Evolutionary conservation across 176 grass and related monocot genomes (phyloP).

Genomic region (Oryza australiensis): DNA sequence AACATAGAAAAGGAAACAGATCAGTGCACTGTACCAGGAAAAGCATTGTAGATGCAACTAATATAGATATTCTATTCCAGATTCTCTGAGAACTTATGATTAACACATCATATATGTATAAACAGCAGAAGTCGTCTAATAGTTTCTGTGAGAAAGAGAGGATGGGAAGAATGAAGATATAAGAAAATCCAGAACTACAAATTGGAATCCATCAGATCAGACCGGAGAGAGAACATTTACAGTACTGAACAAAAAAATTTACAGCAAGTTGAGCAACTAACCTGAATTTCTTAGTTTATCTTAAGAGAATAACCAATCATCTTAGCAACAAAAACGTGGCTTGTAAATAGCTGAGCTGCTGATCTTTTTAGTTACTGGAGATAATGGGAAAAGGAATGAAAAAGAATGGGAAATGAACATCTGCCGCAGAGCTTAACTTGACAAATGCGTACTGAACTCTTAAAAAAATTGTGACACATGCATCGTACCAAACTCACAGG

Average conservation of each 20-base stretch:
- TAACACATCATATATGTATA: conserved; percentile 25
- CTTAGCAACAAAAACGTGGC: not conserved
- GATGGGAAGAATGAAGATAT: conserved; percentile 21
- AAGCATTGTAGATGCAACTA: conserved; percentile 34
- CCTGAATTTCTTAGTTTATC: conserved; percentile 23
- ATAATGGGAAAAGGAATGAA: conserved; percentile 3
- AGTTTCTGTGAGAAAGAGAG: conserved; percentile 19
- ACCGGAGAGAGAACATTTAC: conserved; percentile 7
- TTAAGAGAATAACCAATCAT: not conserved
- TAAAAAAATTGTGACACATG: not conserved
- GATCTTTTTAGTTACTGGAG: not conserved
- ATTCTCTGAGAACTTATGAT: conserved; percentile 21
- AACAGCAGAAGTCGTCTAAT: conserved; percentile 1
- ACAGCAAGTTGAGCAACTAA: not conserved
- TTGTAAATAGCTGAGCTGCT: not conserved
- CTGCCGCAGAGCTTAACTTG: not conserved
- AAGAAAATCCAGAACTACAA: conserved; percentile 33
- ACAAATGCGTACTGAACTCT: not conserved
- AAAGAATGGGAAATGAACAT: conserved; percentile 1
- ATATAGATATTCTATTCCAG: conserved; percentile 41
- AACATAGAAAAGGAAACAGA: conserved; percentile 24
- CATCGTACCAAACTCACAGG: not conserved
- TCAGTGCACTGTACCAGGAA: conserved; percentile 36
- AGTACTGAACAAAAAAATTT: not conserved
- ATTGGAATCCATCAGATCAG: conserved; percentile 9